Conservation (phyloP, 2,329 filamentous ascomycete genomes). For the Sarocladiaceae sp. region DNA sequence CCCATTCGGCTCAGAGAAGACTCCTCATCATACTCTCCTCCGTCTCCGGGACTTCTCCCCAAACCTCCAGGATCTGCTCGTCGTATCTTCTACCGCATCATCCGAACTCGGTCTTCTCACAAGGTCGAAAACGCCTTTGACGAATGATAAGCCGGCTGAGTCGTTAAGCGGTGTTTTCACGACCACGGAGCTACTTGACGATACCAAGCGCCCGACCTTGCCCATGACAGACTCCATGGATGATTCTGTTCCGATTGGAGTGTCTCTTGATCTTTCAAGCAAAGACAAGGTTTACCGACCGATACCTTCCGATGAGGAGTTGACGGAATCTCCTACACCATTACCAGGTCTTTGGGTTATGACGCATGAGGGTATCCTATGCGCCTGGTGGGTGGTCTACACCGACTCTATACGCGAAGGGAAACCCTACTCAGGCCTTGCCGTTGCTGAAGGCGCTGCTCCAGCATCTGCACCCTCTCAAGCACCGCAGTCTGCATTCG, state of each 20-base stretch:
- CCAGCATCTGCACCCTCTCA: slow-evolving; percentile 17
- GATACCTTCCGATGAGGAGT: slow-evolving; percentile 68
- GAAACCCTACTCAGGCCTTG: slow-evolving; percentile 66
- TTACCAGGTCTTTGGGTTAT: slow-evolving; percentile 78
- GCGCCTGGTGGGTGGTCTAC: slow-evolving; percentile 89
- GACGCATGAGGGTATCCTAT: slow-evolving; percentile 81
- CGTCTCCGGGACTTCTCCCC: slow-evolving; percentile 77
- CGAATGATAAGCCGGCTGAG: slow-evolving; percentile 51
- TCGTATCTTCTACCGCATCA: slow-evolving; percentile 75
- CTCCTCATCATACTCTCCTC: slow-evolving; percentile 70
- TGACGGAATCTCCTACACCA: slow-evolving; percentile 71
- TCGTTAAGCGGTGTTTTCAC: slow-evolving; percentile 64
- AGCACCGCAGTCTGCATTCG: slow-evolving; percentile 31
- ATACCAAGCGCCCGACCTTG: slow-evolving; percentile 67
- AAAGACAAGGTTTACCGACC: slow-evolving; percentile 73
- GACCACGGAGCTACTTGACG: slow-evolving; percentile 64
- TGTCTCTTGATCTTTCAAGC: slow-evolving; percentile 76
- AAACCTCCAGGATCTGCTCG: slow-evolving; percentile 70
- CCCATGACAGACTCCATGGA: slow-evolving; percentile 57
- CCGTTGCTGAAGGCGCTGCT: slow-evolving; percentile 34
- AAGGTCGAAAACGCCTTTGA: slow-evolving; percentile 62
- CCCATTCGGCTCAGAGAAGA: slow-evolving; percentile 58
- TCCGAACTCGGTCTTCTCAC: slow-evolving; percentile 75
- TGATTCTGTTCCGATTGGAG: slow-evolving; percentile 72
- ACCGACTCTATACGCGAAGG: slow-evolving; percentile 74